These are phyloP conservation scores for Fraxinus anomala DNA, from an alignment of 257 asterid genomes.

Conservation along the genomic window DNA sequence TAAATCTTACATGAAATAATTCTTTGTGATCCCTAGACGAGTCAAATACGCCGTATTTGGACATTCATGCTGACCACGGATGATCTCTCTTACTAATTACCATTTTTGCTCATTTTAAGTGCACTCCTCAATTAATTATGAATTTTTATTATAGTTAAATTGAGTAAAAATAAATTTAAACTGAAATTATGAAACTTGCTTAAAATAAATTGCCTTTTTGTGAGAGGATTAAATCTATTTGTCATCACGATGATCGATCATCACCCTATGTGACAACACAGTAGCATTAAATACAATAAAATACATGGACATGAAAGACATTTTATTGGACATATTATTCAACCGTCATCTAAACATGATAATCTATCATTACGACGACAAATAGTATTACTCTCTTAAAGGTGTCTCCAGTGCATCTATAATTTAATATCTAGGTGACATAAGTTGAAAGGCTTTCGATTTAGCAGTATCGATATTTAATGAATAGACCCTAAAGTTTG, in stretches of 20 bases:
- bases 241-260: background rate
- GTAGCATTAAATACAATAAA: background rate
- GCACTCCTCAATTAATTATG: background rate
- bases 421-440: too few species aligned
- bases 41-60: constrained; percentile 44
- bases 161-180: background rate
- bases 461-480: too few species aligned
- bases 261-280: background rate
- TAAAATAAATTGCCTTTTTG: background rate
- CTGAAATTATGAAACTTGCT: background rate
- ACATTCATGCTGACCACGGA: constrained; percentile 28
- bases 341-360: too few species aligned
- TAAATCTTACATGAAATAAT: constrained; percentile 32
- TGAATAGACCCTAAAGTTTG: too few species aligned
- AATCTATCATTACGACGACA: too few species aligned
- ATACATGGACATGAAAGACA: too few species aligned
- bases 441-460: too few species aligned
- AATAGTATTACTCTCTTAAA: too few species aligned
- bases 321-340: too few species aligned
- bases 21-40: constrained; percentile 58
- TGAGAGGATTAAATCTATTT: background rate
- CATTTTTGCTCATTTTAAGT: background rate
- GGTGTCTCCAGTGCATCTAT: too few species aligned
- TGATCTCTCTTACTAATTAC: background rate
- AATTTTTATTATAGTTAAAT: background rate